These are phyloP conservation scores for Aspergillus sp. DNA, from an alignment of 2,329 filamentous ascomycete genomes.

Conservation along the genomic window DNA sequence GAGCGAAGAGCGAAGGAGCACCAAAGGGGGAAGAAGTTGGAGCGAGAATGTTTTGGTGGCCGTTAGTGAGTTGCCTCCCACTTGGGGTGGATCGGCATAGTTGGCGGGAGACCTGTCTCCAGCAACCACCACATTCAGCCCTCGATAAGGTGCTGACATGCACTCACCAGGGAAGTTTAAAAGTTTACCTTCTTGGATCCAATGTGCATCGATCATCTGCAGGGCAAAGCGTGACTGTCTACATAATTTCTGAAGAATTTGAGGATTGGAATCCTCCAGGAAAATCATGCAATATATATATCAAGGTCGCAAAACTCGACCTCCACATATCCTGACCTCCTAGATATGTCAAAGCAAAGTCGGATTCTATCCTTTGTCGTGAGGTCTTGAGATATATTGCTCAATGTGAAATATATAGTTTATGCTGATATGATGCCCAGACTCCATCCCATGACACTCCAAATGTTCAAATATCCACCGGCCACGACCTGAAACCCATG, in stretches of 20 bases:
- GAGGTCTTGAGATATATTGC: no score
- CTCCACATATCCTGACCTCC: no score
- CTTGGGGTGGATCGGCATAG: background rate
- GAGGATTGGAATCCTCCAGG: no score
- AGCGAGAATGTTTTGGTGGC: slow-evolving; percentile 1
- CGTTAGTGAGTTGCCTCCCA: background rate
- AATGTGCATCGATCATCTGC: no score
- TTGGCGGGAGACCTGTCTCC: background rate
- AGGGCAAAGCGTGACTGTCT: no score
- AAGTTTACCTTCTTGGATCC: no score
- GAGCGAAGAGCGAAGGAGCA: slow-evolving; percentile 2
- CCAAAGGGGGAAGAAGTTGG: slow-evolving; percentile 9
- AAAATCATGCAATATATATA: no score
- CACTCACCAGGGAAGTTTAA: no score
- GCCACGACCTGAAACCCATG: background rate
- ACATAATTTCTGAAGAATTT: no score
- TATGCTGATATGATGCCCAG: slow-evolving; percentile 2
- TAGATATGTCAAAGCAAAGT: no score
- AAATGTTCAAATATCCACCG: background rate
- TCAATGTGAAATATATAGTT: background rate
- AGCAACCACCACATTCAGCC: background rate
- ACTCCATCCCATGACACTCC: slow-evolving; percentile 8
- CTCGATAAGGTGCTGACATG: background rate
- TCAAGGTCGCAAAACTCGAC: no score
- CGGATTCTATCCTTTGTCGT: no score